Conservation (phyloP, 2,329 filamentous ascomycete genomes). For the Rhynchosporium graminicola region DNA sequence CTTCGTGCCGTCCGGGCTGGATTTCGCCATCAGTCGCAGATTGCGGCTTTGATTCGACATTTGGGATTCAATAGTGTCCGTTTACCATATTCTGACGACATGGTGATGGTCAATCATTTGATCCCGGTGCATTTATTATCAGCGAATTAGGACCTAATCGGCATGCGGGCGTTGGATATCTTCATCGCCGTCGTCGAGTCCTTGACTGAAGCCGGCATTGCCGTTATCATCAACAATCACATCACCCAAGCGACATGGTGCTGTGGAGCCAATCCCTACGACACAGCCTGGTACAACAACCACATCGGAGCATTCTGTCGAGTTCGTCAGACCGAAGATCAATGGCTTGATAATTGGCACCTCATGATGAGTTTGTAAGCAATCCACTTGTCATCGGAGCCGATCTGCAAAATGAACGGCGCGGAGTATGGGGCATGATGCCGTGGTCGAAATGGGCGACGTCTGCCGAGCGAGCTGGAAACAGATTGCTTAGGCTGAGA, state of each 20-base stretch:
- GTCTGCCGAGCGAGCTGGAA: slow-evolving; percentile 64
- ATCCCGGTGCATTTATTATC: slow-evolving; percentile 47
- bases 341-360: slow-evolving; percentile 69
- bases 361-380: slow-evolving; percentile 58
- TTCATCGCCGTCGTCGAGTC: slow-evolving; percentile 48
- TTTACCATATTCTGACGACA: slow-evolving; percentile 66
- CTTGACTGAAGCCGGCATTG: slow-evolving; percentile 24
- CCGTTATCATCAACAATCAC: slow-evolving; percentile 57
- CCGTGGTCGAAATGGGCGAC: slow-evolving; percentile 64
- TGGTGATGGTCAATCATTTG: slow-evolving; percentile 50
- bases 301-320: slow-evolving; percentile 60
- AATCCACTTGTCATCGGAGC: slow-evolving; percentile 66
- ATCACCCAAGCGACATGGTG: slow-evolving; percentile 71
- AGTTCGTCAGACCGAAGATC: slow-evolving; percentile 62
- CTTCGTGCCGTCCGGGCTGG: slow-evolving; percentile 64
- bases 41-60: slow-evolving; percentile 58
- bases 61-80: slow-evolving; percentile 72
- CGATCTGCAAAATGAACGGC: slow-evolving; percentile 69
- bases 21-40: slow-evolving; percentile 61
- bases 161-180: slow-evolving; percentile 59
- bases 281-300: slow-evolving; percentile 67
- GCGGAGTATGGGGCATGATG: slow-evolving; percentile 70
- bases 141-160: slow-evolving; percentile 62
- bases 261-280: slow-evolving; percentile 67
- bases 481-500: slow-evolving; percentile 60